Percentiles rank a stretch among this genome's conserved stretches.
Conservation (phyloP, 805 yeast genomes). For the Pichia paraexigua region DNA sequence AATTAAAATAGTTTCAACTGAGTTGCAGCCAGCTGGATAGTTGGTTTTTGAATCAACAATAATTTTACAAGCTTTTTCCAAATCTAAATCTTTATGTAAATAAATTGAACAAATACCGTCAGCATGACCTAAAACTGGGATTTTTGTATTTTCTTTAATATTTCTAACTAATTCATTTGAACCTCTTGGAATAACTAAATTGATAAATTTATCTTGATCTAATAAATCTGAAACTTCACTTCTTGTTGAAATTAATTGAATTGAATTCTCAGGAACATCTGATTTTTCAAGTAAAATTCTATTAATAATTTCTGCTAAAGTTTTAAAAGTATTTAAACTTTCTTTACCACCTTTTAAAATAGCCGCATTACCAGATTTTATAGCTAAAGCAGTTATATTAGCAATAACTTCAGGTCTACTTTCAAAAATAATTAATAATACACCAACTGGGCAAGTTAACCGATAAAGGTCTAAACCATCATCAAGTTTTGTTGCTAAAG, state of each 20-base stretch:
- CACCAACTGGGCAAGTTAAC: constrained; percentile 93
- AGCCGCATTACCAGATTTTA: constrained; percentile 95
- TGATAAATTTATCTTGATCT: constrained; percentile 81
- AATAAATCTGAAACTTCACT: constrained; percentile 82
- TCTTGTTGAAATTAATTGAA: constrained; percentile 83
- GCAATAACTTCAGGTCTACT: constrained; percentile 98
- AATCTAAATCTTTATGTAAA: constrained; percentile 69
- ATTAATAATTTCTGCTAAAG: constrained; percentile 67
- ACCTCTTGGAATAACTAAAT: constrained; percentile 97
- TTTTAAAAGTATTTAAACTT: constrained; percentile 73
- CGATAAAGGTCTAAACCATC: constrained; percentile 80
- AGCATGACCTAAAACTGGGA: constrained; percentile 97
- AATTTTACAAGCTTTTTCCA: constrained; percentile 67
- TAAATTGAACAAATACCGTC: constrained; percentile 94
- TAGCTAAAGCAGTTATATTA: constrained; percentile 89
- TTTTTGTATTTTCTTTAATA: constrained; percentile 82
- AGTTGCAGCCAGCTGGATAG: constrained; percentile 99
- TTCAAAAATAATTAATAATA: constrained; percentile 84
- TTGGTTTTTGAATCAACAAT: constrained; percentile 86
- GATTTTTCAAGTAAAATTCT: constrained; percentile 48
- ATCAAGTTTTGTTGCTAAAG: constrained; percentile 78
- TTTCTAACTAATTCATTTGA: constrained; percentile 82
- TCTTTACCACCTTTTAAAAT: constrained; percentile 97
- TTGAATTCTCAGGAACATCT: constrained; percentile 68
- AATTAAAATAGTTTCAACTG: constrained; percentile 79